Conservation (phyloP, 2,329 filamentous ascomycete species). For the Fusarium bactridioides region DNA sequence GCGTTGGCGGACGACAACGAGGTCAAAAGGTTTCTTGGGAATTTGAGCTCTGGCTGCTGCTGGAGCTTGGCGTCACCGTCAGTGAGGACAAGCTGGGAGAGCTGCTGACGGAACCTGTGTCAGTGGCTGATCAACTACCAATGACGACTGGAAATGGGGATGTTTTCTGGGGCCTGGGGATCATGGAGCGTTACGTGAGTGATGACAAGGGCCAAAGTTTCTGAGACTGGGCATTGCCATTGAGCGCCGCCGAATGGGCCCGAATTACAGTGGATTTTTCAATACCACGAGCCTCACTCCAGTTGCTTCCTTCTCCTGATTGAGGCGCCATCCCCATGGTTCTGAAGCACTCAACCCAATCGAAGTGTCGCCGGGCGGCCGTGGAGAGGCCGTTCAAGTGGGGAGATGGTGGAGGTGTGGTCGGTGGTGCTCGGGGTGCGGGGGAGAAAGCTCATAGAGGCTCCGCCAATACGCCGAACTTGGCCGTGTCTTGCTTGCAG, state of each 20-base stretch:
- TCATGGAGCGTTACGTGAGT: slow-evolving; percentile 30
- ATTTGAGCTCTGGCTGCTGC: slow-evolving; percentile 34
- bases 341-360: slow-evolving; percentile 22
- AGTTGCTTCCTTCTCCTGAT: slow-evolving; percentile 21
- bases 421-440: slow-evolving; percentile 37
- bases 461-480: slow-evolving; percentile 44
- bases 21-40: slow-evolving; percentile 42
- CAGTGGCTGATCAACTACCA: slow-evolving; percentile 41
- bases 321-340: slow-evolving; percentile 21
- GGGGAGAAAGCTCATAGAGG: slow-evolving; percentile 33
- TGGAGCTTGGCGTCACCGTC: slow-evolving; percentile 55
- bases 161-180: slow-evolving; percentile 20
- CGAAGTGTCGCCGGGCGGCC: slow-evolving; percentile 30
- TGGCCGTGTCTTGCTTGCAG: slow-evolving; percentile 27
- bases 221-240: slow-evolving; percentile 2
- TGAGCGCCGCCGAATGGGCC: slow-evolving; percentile 26
- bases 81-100: slow-evolving; percentile 61
- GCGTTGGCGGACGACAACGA: slow-evolving; percentile 33
- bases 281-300: slow-evolving; percentile 23
- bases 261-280: slow-evolving; percentile 29
- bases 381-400: slow-evolving; percentile 35
- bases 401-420: slow-evolving; percentile 29
- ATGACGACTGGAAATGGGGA: slow-evolving; percentile 28
- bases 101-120: slow-evolving; percentile 49
- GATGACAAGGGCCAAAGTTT: slow-evolving; percentile 7